Evolutionary conservation across 2,329 filamentous ascomycete genomes (phyloP).

Genomic region (Trichoderma breve): DNA sequence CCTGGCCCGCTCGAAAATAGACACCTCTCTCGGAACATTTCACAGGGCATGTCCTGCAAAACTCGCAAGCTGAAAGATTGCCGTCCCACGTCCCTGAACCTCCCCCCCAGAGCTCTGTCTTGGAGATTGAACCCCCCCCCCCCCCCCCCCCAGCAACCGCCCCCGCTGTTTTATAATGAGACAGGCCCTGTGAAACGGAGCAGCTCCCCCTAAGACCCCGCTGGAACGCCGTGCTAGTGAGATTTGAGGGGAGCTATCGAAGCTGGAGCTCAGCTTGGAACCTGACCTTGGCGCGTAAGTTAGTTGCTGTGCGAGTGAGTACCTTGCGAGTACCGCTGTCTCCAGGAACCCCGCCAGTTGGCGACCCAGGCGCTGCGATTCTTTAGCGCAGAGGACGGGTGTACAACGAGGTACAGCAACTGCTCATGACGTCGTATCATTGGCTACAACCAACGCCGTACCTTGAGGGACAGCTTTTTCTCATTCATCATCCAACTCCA

Average conservation of each 20-base stretch:
- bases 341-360: slow-evolving; percentile 2
- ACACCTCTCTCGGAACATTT: slow-evolving; percentile 5
- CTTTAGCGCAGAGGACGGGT: neutral
- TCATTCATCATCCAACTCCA: too few relatives aligned
- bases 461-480: neutral
- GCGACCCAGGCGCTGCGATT: neutral
- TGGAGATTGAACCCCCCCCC: too few relatives aligned
- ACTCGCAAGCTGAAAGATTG: neutral
- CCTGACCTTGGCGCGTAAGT: neutral
- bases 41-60: too few relatives aligned
- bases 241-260: slow-evolving; percentile 3
- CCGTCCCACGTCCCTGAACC: neutral
- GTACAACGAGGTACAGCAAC: neutral
- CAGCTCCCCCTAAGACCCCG: slow-evolving; percentile 9
- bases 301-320: neutral
- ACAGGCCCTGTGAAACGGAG: neutral
- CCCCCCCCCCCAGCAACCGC: neutral
- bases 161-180: slow-evolving; percentile 15
- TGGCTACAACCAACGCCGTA: neutral
- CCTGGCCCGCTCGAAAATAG: slow-evolving; percentile 8
- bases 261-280: neutral
- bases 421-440: neutral
- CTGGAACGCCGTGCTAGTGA: neutral
- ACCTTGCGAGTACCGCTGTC: neutral
- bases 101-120: too few relatives aligned